Evolutionary conservation across 208 protist species (phyloP).

Genomic region (Leishmania amazonensis): DNA sequence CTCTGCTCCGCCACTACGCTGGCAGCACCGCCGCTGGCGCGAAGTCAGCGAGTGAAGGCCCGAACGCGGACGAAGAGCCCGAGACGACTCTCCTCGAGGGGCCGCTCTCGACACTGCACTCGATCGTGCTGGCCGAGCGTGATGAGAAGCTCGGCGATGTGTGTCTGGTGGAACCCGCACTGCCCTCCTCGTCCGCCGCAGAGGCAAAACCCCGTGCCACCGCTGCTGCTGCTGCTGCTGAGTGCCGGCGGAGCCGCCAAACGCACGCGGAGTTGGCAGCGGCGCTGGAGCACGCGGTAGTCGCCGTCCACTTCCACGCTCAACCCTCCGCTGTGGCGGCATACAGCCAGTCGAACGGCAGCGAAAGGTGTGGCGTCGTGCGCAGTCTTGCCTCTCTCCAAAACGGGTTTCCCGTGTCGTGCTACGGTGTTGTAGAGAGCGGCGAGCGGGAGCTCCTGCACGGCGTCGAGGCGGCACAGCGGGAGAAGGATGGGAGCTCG

Average conservation of each 20-base stretch:
- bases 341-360: not conserved
- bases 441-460: constrained; percentile 54
- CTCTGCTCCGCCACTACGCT: constrained; percentile 59
- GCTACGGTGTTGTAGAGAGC: constrained; percentile 82
- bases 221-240: not conserved
- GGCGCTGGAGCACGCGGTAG: constrained; percentile 68
- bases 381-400: constrained; percentile 40
- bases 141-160: constrained; percentile 37
- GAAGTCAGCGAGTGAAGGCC: not conserved
- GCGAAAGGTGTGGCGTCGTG: constrained; percentile 17
- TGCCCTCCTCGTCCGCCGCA: not conserved
- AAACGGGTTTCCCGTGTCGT: constrained; percentile 69
- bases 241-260: constrained; percentile 7
- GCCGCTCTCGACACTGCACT: constrained; percentile 20
- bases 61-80: constrained; percentile 2
- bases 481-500: not conserved
- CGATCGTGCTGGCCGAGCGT: constrained; percentile 37
- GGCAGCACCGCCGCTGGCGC: constrained; percentile 1
- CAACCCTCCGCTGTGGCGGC: not conserved
- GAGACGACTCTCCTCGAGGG: constrained; percentile 32
- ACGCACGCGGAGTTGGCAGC: constrained; percentile 51
- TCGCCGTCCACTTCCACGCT: constrained; percentile 63
- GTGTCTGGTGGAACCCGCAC: not conserved
- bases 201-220: not conserved
- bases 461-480: not conserved